A percentile compares a stretch with the other conserved stretches of the same genome.
phyloP scores from a whole-genome alignment of 345 rosid species.

The Citrus hindsii region DNA sequence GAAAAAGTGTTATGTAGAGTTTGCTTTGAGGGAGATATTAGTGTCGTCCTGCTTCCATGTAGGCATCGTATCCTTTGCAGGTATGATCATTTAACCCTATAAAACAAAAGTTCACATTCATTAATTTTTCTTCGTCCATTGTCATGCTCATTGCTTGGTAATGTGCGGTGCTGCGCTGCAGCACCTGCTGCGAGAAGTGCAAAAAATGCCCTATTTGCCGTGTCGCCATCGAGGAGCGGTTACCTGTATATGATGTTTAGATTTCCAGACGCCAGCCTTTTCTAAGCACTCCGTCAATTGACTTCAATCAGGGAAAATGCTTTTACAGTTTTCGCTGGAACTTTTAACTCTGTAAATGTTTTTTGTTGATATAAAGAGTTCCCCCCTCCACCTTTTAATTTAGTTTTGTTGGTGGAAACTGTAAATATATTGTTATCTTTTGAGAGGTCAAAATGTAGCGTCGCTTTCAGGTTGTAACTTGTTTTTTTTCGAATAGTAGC shows the following conservation, averaged over 20 bases:
- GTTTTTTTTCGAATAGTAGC: too few species aligned
- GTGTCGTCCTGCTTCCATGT: slow-evolving; percentile 89
- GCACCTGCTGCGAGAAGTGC: slow-evolving; percentile 87
- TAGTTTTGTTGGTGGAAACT: too few species aligned
- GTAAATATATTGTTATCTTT: background rate
- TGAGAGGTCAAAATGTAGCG: too few species aligned
- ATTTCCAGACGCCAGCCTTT: slow-evolving; percentile 14
- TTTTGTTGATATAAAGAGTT: background rate
- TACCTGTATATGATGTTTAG: slow-evolving; percentile 88
- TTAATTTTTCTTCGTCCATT: background rate
- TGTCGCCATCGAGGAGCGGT: slow-evolving; percentile 62
- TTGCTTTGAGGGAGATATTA: slow-evolving; percentile 89
- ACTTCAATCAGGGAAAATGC: slow-evolving; percentile 4
- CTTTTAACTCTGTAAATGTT: background rate
- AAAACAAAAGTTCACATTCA: background rate
- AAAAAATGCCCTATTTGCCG: slow-evolving; percentile 94
- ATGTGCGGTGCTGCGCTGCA: slow-evolving; percentile 28
- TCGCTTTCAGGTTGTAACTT: too few species aligned
- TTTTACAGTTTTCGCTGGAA: slow-evolving; percentile 9
- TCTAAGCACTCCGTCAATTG: background rate
- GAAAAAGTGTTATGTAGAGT: slow-evolving; percentile 93
- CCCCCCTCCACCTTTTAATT: too few species aligned
- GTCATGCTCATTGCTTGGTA: slow-evolving; percentile 11
- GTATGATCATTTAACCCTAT: slow-evolving; percentile 29
- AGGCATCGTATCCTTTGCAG: slow-evolving; percentile 94